Conservation (phyloP, 768 basidiomycete genomes). For the Boletus huronensis region DNA sequence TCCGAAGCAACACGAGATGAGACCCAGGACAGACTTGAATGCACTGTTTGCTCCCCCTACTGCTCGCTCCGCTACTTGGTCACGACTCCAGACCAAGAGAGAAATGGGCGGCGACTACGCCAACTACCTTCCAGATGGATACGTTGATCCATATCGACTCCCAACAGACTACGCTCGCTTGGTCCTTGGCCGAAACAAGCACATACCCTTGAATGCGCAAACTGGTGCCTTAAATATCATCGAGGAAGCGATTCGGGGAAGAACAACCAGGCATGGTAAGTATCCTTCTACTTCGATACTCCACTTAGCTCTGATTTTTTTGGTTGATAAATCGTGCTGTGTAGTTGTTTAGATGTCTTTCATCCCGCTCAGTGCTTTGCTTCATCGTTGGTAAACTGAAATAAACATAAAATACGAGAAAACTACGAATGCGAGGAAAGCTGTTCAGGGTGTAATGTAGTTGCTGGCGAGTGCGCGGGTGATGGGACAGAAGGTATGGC, state of each 20-base stretch:
- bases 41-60: constrained; percentile 15
- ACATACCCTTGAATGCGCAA: constrained; percentile 40
- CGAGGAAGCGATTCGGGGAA: constrained; percentile 11
- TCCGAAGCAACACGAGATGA: constrained; percentile 18
- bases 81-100: constrained; percentile 27
- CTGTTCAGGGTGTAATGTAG: constrained; percentile 14
- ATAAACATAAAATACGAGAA: constrained; percentile 31
- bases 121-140: constrained; percentile 36
- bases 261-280: constrained; percentile 12
- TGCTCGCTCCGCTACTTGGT: neutral
- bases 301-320: neutral
- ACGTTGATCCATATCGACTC: constrained; percentile 30
- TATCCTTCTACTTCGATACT: neutral
- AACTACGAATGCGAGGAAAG: constrained; percentile 10
- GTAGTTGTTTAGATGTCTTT: constrained; percentile 13
- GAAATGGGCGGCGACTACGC: constrained; percentile 53
- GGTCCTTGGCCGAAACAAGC: constrained; percentile 40
- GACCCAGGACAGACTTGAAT: constrained; percentile 21
- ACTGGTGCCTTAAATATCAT: constrained; percentile 41
- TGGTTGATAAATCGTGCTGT: neutral
- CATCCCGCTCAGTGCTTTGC: neutral
- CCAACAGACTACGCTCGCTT: constrained; percentile 43
- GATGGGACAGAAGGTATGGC: neutral
- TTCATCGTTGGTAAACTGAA: constrained; percentile 12
- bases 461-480: constrained; percentile 1